These are phyloP conservation scores for Desmodesmus armatus DNA, from an alignment of 139 green algal species.

Conservation along the genomic window DNA sequence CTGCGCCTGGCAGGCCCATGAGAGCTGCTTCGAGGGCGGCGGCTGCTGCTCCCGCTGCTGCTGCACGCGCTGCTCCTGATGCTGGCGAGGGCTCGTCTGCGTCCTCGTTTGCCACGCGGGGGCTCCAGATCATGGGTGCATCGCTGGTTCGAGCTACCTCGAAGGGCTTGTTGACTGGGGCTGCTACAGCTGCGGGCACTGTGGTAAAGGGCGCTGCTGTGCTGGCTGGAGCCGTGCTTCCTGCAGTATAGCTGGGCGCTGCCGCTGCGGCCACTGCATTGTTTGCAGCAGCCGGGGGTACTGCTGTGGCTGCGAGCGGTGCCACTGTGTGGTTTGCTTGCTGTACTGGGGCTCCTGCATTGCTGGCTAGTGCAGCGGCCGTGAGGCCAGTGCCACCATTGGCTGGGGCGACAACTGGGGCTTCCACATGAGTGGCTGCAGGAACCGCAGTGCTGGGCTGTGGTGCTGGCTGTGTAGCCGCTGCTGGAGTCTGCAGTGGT, in stretches of 20 bases:
- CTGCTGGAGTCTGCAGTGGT: too few relatives aligned
- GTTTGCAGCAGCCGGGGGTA: neutral
- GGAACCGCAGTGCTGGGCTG: neutral
- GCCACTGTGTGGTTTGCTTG: neutral
- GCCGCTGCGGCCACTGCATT: neutral
- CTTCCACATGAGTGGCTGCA: neutral
- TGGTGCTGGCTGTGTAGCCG: neutral
- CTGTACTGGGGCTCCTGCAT: neutral
- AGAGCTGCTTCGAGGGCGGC: conserved; percentile 34
- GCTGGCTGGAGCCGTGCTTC: neutral
- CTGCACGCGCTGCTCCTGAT: conserved; percentile 34
- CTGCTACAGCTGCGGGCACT: neutral
- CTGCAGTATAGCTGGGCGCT: neutral
- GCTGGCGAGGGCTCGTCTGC: neutral
- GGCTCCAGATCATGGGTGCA: too few relatives aligned
- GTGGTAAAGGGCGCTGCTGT: too few relatives aligned
- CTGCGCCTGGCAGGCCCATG: neutral
- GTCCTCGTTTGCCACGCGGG: too few relatives aligned
- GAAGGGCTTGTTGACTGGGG: neutral
- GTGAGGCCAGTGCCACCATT: too few relatives aligned
- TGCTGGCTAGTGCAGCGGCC: too few relatives aligned
- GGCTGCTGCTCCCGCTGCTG: conserved; percentile 33
- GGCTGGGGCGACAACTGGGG: neutral
- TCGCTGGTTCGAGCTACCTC: too few relatives aligned
- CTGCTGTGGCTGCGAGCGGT: neutral